Base-by-base conservation (phyloP, 2,329 filamentous ascomycete species). In the Helotiales sp. region DNA sequence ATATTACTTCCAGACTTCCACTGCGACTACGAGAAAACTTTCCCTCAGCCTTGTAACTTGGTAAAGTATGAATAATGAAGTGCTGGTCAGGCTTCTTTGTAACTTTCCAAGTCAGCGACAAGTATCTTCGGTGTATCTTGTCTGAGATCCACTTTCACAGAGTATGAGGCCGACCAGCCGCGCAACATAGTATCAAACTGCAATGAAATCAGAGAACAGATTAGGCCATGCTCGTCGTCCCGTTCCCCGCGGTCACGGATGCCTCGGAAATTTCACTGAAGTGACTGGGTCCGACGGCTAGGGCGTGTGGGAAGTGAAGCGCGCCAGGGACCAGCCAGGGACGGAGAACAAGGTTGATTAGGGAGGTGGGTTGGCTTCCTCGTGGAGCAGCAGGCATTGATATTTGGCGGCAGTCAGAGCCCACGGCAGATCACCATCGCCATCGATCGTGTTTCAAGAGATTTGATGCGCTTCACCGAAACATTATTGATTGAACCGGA, bases 101-200 rank as follows among this genome's bases (percentile, higher is more conserved):
- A 37, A 37, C 20, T 57, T 57, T 6, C n/a, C n/a, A 32, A 60
- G 24, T 30, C 34, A 47, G 20, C 15, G 32, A 45, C 57, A 63
- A 63, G 61, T 67, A 61, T 59, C 65, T 34, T 61, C 61, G 61
- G 55, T 67, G 61, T 67, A 64, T 50, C 49, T 61, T 66, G 52
- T 52, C 17, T 6, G 8, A 28, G 43, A 45, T 65, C 63, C 63
- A 61, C 55, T 55, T 30, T 57, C 30, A 22, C n/a, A 37, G 10
- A 28, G 6, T 30, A 20, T 60, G 15, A 20, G 55, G 24, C 57
- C 57, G 26, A 47, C 10, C 52, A 40, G 26, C 10, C 20, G 26
- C 20, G 55, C 43, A 61, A 65, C 47, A 47, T 65, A 32, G 34
- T 47, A 65, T 61, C 34, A 24, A 61, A 50, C 20, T 49, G 6